Evolutionary conservation across 192 early-diverging fungal species (phyloP), one percentile per base, ranked within the genome.

Genomic region (Dissophora globulifera): DNA sequence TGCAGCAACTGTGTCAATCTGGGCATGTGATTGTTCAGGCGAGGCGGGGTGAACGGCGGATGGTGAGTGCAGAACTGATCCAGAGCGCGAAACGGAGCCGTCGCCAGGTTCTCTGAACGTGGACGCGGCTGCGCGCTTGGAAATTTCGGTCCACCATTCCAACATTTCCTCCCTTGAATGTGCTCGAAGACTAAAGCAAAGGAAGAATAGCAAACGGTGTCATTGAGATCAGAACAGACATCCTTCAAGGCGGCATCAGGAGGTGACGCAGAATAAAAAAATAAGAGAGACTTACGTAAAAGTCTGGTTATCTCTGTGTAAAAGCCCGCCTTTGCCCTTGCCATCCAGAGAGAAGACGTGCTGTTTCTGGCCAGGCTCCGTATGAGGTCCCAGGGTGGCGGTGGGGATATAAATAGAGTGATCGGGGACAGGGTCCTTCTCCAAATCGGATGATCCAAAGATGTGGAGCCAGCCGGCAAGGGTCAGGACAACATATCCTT

Each of bases 391-490:
- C 4, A 83, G 46, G 13, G 58, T 78, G 4, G 79, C 33, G 1
- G 59, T 70, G 15, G 82, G 82, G 30, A 83, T 58, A 50, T 76
- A 83, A 15, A 81, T 72, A 11, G 79, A 79, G 16, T 63, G 65
- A n/a, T 81, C 82, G 0, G 82, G 82, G 7, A 62, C 66, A 23
- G 69, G 46, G 20, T 79, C 78, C 25, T 75, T 71, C 26, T 66
- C 62, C 1, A 51, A 38, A 32, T 71, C 69, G 13, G 67, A 49
- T 0, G 67, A 61, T 11, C 35, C 50, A 56, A 83, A 83, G 46
- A 81, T 67, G 63, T 83, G 79, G 4, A 83, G 56, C 62, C 74
- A 83, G n/a, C 82, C 82, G 41, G 62, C 62, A 31, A 69, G 81
- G 4, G 79, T 81, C 16, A 85, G 56, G n/a, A 82, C 76, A 64